phyloP scores from a whole-genome alignment of 148 eudicot genomes.

The Cornus florida region DNA sequence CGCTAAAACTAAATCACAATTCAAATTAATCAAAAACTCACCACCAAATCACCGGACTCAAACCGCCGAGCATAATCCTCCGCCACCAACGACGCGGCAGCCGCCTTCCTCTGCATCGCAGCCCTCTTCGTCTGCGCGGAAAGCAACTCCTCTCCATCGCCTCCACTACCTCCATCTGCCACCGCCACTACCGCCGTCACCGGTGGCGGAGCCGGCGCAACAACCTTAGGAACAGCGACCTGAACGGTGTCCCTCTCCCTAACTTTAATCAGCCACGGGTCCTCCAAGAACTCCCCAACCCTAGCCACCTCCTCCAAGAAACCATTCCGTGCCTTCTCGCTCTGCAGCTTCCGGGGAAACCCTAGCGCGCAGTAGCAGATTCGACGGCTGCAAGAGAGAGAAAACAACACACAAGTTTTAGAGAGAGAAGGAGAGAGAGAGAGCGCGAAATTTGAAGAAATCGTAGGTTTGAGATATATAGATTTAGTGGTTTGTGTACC shows the following conservation, averaged over 20 bases:
- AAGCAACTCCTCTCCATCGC: conserved; percentile 39
- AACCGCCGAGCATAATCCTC: conserved; percentile 79
- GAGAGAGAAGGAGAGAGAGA: conserved; percentile 9
- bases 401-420: background rate
- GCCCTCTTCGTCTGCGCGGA: conserved; percentile 81
- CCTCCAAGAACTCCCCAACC: conserved; percentile 44
- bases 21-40: conserved; percentile 9
- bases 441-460: conserved; percentile 4
- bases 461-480: background rate
- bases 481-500: conserved; percentile 31
- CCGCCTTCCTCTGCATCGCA: conserved; percentile 79
- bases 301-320: conserved; percentile 41
- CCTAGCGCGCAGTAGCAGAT: conserved; percentile 80
- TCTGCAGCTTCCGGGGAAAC: conserved; percentile 47
- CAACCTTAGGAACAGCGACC: conserved; percentile 69
- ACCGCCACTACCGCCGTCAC: background rate
- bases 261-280: conserved; percentile 66
- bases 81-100: conserved; percentile 66
- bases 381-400: conserved; percentile 50
- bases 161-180: conserved; percentile 17
- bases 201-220: conserved; percentile 45
- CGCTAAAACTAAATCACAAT: background rate
- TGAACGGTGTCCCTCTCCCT: conserved; percentile 52
- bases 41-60: conserved; percentile 64
- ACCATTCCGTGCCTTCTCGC: conserved; percentile 18